Evolutionary conservation across 306 rosid species (phyloP), one percentile per base, ranked within the genome.

Genomic region (Rosa multiflora): DNA sequence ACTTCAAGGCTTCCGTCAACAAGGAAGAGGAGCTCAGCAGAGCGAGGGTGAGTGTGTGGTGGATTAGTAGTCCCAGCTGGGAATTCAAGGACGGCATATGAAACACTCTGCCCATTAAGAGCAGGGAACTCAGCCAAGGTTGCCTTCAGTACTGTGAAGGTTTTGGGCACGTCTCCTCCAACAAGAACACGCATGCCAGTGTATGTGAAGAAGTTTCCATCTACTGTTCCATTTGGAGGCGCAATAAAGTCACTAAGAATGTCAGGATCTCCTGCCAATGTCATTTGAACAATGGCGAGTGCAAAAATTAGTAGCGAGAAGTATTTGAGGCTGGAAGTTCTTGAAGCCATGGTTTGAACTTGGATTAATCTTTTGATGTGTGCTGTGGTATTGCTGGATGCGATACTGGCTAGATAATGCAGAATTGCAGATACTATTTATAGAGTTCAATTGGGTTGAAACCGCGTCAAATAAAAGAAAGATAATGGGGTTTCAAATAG

Each of bases 141-240:
- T 72, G 44, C 10, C 29, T 70, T 49, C 44, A 72, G 35, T 3
- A 72, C 10, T 44, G 21, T 56, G 68, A 74, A 74, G 29, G 67
- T 8, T 10, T 44, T 74, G 13, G 77, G 77, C n/a, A 17, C 48
- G 11, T 2, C 52, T 2, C 21, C 67, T 21, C 67, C 53, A 7
- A 74, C 52, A 6, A 74, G 77, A 74, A 18, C 68, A 10, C 68
- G 67, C 63, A 56, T 55, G n/a, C 39, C 77, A 2, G 67, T 73
- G 51, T 29, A 37, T 53, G 77, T 53, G 77, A 92, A 92, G 80
- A 80, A 90, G 70, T 48, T 76, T 1, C 81, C 88, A 14, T 81
- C 80, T 1, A 72, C 5, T 40, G n/a, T 26, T 21, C 49, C 77
- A 23, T 53, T 42, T 5, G 56, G 76, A 1, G 85, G 93, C 17